Conservation (phyloP, 2,329 filamentous ascomycete genomes). For the Aspergillus cejpii region DNA sequence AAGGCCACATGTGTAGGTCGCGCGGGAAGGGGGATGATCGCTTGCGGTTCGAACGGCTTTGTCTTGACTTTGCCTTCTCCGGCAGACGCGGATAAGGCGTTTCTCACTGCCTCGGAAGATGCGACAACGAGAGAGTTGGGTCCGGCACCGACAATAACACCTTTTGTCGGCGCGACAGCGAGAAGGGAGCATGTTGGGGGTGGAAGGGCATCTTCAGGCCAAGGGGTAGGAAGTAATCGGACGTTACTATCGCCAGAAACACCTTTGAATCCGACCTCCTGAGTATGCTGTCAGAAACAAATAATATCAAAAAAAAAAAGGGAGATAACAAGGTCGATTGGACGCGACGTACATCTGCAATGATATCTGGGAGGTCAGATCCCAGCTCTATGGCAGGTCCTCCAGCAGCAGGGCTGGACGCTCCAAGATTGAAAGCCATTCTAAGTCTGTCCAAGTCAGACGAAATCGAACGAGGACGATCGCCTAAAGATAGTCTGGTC, state of each 20-base stretch:
- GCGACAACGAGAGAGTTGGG: conserved; percentile 72
- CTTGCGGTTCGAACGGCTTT: conserved; percentile 64
- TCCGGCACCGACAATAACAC: conserved; percentile 78
- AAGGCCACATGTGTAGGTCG: conserved; percentile 85
- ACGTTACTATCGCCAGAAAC: conserved; percentile 76
- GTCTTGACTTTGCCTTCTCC: conserved; percentile 55
- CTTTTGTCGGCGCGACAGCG: conserved; percentile 70
- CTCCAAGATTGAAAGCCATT: conserved; percentile 60
- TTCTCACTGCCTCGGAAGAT: conserved; percentile 68
- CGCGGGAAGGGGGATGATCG: conserved; percentile 64
- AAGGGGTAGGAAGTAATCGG: conserved; percentile 67
- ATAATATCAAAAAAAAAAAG: background rate
- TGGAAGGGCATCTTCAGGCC: conserved; percentile 64
- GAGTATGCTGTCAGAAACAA: conserved; percentile 12
- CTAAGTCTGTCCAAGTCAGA: conserved; percentile 34
- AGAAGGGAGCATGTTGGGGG: conserved; percentile 73
- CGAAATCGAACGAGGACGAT: conserved; percentile 34
- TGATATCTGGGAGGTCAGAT: conserved; percentile 66
- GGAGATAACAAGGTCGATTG: conserved; percentile 4
- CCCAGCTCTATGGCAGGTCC: conserved; percentile 47
- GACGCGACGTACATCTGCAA: conserved; percentile 61
- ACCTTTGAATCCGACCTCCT: conserved; percentile 74
- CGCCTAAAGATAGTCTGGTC: conserved; percentile 29
- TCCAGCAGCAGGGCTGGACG: conserved; percentile 40
- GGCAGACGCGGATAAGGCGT: conserved; percentile 60